Evolutionary conservation across 352 stramenopile genomes (phyloP), one percentile per base, ranked within the genome.

Genomic region (Phytopythium boreale): DNA sequence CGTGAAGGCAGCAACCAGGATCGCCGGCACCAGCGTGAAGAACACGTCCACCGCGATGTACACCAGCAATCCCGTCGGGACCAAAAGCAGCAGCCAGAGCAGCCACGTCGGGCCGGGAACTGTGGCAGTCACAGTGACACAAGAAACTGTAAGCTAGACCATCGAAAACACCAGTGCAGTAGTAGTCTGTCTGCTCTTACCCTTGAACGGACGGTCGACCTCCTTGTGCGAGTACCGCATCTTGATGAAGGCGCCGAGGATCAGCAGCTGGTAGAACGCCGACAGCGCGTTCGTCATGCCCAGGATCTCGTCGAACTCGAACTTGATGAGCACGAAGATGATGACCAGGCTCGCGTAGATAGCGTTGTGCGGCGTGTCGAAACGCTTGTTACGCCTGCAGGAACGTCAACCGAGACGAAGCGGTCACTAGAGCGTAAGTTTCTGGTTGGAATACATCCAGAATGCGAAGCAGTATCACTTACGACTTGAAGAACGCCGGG

Each of bases 271-370:
- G 27, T 86, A 79, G 58, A 96, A 75, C 24, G 89, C 78, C 68
- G 95, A 97, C 27, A 97, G 82, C 29, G 94, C 86, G 74, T 98
- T 98, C 34, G 96, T 81, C 75, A 97, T 84, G 57, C 87, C 80
- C 5, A 96, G 60, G 31, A 93, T 89, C 31, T 80, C 78, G 37
- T 95, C 75, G 63, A 96, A 92, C 56, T 84, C 71, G 47, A 83
- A 80, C 46, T 75, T 72, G 61, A 81, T 78, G 29, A 87, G 67
- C 26, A 87, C 66, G 9, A 87, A 60, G 36, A 87, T 83, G 57
- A 87, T 69, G n/a, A 78, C 27, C 26, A 84, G 61, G 39, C 74
- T 84, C 22, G 68, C 62, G 15, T 76, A 64, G 29, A 87, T 71
- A 2, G 76, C 67, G 34, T 79, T 76, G 72, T 84, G 76, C 34